Base-by-base conservation (phyloP, 2,329 filamentous ascomycete species). In the Fusarium xyrophilum region DNA sequence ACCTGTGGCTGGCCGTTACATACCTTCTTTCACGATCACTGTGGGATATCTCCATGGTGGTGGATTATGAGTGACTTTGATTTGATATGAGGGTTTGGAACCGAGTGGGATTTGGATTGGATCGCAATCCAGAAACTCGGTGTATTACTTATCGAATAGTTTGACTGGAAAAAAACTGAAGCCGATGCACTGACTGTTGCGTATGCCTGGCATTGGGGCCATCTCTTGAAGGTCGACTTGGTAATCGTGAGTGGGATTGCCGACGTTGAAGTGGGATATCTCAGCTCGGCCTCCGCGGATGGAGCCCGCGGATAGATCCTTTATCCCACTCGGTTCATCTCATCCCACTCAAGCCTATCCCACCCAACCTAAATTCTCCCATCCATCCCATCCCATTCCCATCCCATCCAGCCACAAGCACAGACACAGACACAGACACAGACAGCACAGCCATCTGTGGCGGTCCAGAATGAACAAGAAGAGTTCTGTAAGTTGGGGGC, bases 41-140 rank as follows among this genome's bases (percentile, higher is more conserved):
- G 67, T 74, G 69, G 70, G 71, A 73, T 69, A 68, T 44, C 33
- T 72, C 59, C 56, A 72, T 48, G n/a, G 36, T 43, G n/a, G 52
- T 62, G 40, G 69, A 65, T 23, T 68, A 59, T 50, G 28, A 47
- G 6, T 23, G 65, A 21, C 12, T 68, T 61, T 55, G 46, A 50
- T 50, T 50, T 38, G 46, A 48, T 44, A 21, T 46, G 43, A 46
- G n/a, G 43, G 60, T 56, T 23, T 46, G 14, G 39, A 27, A 44
- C 67, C 67, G 67, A 69, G 67, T 70, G 67, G 67, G 67, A 70
- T 69, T 33, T 15, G 32, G 27, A 11, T 12, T 5, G 28, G 14
- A 65, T 69, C 23, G 17, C 12, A 9, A 19, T 32, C 40, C 32
- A 21, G 25, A 43, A 59, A 33, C 46, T 50, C 46, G 30, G 46